Conservation (phyloP, 2,329 filamentous ascomycete species). For the Sphaerostilbella broomeana region DNA sequence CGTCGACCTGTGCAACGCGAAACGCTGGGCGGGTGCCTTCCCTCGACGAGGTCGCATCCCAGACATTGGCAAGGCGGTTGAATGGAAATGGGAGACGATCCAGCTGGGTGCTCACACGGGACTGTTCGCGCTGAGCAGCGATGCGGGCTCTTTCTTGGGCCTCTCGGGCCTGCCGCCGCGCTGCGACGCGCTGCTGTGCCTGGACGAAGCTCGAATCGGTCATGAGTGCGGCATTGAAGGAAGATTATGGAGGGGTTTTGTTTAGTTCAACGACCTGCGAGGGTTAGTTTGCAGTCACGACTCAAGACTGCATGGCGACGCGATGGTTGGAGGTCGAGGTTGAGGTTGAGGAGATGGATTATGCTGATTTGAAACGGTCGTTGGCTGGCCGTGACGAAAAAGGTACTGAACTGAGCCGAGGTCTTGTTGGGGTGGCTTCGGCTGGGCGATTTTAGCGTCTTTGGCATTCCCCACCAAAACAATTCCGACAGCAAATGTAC, state of each 20-base stretch:
- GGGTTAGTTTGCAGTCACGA: neutral
- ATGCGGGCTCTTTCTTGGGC: slow-evolving; percentile 53
- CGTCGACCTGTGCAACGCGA: slow-evolving; percentile 91
- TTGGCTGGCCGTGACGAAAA: neutral
- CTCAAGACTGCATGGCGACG: slow-evolving; percentile 7
- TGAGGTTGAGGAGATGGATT: slow-evolving; percentile 1
- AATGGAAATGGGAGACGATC: slow-evolving; percentile 57
- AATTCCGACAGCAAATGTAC: too few relatives aligned
- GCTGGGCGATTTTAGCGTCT: slow-evolving; percentile 6
- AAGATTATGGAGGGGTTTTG: neutral
- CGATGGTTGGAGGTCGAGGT: neutral
- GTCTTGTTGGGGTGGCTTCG: slow-evolving; percentile 13
- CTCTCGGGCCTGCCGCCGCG: slow-evolving; percentile 72
- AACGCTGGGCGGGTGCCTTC: slow-evolving; percentile 80
- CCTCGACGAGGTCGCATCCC: slow-evolving; percentile 65
- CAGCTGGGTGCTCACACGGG: slow-evolving; percentile 48
- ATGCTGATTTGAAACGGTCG: slow-evolving; percentile 5
- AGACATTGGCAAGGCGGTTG: slow-evolving; percentile 52
- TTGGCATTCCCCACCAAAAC: neutral
- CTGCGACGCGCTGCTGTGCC: slow-evolving; percentile 79
- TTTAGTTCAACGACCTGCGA: too few relatives aligned
- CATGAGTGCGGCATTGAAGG: slow-evolving; percentile 33
- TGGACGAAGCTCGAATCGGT: slow-evolving; percentile 67
- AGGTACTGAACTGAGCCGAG: slow-evolving; percentile 9
- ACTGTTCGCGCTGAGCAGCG: slow-evolving; percentile 43